Evolutionary conservation across 1,284 basidiomycete species (phyloP).

Genomic region (Ganoderma resinaceum): DNA sequence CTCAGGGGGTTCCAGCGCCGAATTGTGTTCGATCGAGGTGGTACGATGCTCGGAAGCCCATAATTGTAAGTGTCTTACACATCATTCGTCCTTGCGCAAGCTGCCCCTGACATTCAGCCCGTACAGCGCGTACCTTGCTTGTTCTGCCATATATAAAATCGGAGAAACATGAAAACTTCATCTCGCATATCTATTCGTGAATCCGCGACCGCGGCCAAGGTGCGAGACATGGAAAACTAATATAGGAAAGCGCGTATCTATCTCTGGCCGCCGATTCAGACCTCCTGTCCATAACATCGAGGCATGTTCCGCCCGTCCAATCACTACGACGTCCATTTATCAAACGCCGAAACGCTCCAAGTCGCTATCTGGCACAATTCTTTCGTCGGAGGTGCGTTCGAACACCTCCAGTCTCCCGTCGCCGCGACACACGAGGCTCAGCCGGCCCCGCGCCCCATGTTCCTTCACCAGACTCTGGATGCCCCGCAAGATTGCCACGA

Average conservation of each 20-base stretch:
- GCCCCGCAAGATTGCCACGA: conserved; percentile 46
- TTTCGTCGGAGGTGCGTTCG: conserved; percentile 45
- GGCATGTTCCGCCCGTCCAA: background rate
- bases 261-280: conserved; percentile 9
- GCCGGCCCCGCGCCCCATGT: conserved; percentile 49
- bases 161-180: conserved; percentile 6
- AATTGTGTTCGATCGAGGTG: background rate
- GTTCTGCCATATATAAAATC: background rate
- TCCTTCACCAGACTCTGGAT: conserved; percentile 52
- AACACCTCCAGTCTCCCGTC: conserved; percentile 51
- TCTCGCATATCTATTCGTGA: background rate
- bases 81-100: background rate
- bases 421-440: conserved; percentile 53
- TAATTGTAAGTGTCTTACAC: background rate
- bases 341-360: conserved; percentile 43
- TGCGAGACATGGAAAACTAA: conserved; percentile 7
- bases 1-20: background rate
- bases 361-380: conserved; percentile 49
- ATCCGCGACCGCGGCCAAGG: background rate
- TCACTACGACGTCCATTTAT: background rate
- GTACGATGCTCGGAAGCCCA: background rate
- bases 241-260: conserved; percentile 12
- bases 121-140: background rate
- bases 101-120: background rate
- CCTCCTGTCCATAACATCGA: background rate